Base-by-base conservation (phyloP, 2,329 filamentous ascomycete genomes). In the Tolypocladium album region DNA sequence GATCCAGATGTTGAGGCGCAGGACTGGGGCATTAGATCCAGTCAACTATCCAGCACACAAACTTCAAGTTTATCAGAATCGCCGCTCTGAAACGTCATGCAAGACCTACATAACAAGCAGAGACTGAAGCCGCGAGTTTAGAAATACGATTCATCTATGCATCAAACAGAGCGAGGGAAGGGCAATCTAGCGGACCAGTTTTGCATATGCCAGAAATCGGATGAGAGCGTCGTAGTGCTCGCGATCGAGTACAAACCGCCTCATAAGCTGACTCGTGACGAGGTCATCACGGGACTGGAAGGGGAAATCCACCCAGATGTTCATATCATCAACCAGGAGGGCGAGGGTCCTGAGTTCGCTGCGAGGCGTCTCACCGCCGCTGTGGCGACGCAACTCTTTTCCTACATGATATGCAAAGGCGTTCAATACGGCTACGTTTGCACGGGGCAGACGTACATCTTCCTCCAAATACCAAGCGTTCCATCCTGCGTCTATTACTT, bases 341-440 rank as follows among this genome's bases (percentile, higher is more conserved):
- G 68, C 12, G 56, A 72, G 7, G 67, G 61, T 47, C 72, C 70
- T 40, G 55, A 24, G 8, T 74, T 74, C 27, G 57, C 63, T 12
- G 64, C 71, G 0, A 71, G 57, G 61, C 17, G 45, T 20, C 71
- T 77, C 27, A 60, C 65, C 47, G 66, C 73, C 27, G 72, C 73
- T 24, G 70, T 74, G 34, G 60, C 77, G 7, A 75, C 70, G 3
- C 68, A 76, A 62, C 68, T 77, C 7, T 77, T 76, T 64, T 75
- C 71, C 4, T 74, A 75, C 55, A 76, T 75, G 66, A 62, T 75
- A 4, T 65, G 68, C 43, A 74, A 72, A 56, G 65, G 69, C 47
- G 69, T 73, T 17, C 66, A 65, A 58, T 73, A 72, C 55, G 69
- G 73, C 5, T 76, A 76, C 57, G 58, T 76, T 5, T 71, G 64